These are phyloP conservation scores for Dryas octopetala DNA, from an alignment of 306 rosid species.

Conservation along the genomic window DNA sequence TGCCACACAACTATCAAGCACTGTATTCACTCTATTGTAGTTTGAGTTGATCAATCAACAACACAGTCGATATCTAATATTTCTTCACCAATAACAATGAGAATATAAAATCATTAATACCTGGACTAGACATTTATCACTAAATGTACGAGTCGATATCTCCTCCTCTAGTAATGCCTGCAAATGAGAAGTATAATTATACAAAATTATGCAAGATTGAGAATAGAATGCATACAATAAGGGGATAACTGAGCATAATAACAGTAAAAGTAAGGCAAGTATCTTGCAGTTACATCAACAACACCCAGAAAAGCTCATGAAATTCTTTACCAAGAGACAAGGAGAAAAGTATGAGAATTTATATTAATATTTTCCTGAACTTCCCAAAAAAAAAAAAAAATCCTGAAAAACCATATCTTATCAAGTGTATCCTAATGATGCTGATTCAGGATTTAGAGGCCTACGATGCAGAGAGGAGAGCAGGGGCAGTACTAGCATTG, in stretches of 20 bases:
- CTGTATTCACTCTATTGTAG: neutral
- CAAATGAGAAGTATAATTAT: slow-evolving; percentile 16
- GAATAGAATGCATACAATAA: neutral
- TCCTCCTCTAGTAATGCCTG: slow-evolving; percentile 98
- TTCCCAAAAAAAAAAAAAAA: too few relatives aligned
- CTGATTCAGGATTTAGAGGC: slow-evolving; percentile 4
- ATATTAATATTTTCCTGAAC: neutral
- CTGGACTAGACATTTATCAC: slow-evolving; percentile 62
- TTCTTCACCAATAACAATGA: neutral
- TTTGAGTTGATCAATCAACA: neutral
- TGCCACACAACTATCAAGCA: neutral
- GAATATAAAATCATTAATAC: slow-evolving; percentile 30
- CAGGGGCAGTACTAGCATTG: neutral
- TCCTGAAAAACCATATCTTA: neutral
- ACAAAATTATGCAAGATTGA: neutral
- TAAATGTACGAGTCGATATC: slow-evolving; percentile 58
- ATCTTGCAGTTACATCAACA: neutral
- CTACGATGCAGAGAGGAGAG: neutral
- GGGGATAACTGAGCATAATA: neutral
- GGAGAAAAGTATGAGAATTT: neutral
- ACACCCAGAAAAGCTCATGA: neutral
- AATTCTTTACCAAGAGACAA: slow-evolving; percentile 2
- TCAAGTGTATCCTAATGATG: neutral
- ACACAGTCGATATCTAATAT: neutral
- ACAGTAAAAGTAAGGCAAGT: neutral